These are phyloP conservation scores for Moesziomyces globuligerus DNA, from an alignment of 1,284 basidiomycete species.

Conservation along the genomic window DNA sequence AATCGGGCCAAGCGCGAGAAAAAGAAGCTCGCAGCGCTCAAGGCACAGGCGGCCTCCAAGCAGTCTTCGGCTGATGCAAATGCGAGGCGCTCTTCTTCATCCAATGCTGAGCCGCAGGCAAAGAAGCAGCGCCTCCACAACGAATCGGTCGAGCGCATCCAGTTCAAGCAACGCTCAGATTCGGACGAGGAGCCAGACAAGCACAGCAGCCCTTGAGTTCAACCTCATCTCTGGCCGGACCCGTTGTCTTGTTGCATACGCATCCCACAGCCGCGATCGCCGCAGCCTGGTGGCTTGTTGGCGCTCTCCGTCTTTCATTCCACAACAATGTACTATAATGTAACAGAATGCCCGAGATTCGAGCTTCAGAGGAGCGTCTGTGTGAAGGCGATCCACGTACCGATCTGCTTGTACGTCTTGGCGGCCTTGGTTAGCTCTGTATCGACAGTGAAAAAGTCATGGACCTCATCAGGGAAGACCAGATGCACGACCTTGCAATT, in stretches of 20 bases:
- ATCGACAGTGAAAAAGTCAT: conserved; percentile 55
- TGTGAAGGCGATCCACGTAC: conserved; percentile 50
- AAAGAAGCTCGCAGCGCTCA: conserved; percentile 52
- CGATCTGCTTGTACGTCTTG: conserved; percentile 43
- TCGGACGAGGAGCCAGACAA: conserved; percentile 6
- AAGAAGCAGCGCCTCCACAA: conserved; percentile 36
- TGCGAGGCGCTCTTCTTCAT: too few relatives aligned
- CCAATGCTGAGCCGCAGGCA: conserved; percentile 20
- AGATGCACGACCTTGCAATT: conserved; percentile 38
- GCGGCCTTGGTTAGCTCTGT: conserved; percentile 39
- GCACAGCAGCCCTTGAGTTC: neutral
- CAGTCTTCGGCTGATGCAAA: conserved; percentile 2
- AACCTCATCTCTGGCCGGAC: too few relatives aligned
- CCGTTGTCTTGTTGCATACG: too few relatives aligned
- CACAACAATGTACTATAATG: too few relatives aligned
- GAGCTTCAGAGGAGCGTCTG: conserved; percentile 30
- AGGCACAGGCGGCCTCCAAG: conserved; percentile 32
- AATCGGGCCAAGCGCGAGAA: conserved; percentile 63
- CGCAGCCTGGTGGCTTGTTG: too few relatives aligned
- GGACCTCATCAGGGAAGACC: conserved; percentile 29
- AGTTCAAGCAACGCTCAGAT: conserved; percentile 26
- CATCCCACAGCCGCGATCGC: too few relatives aligned
- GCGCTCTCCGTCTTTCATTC: too few relatives aligned
- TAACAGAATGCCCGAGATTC: too few relatives aligned
- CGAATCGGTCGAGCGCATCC: conserved; percentile 19